Base-by-base conservation (phyloP, 1,284 basidiomycete genomes). In the Somion occarium region DNA sequence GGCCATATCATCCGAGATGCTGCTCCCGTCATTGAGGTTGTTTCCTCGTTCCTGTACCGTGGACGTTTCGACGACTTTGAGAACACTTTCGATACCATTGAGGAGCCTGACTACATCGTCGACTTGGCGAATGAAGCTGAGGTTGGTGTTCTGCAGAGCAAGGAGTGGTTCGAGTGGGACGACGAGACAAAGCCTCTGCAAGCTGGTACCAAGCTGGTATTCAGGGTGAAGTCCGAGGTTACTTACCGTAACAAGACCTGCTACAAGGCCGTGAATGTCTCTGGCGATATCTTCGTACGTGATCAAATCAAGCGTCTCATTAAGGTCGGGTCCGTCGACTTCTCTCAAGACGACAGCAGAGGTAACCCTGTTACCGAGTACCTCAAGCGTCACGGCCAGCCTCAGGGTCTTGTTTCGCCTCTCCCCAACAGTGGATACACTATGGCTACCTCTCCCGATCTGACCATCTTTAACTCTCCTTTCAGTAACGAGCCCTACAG, bases 121-220 rank as follows among this genome's bases (percentile, higher is more conserved):
- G 75, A 84, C 43, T 65, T 98, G 58, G 75, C 78, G 49, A 85
- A 80, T 26, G 88, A 93, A 58, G 88, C 92, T 1, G 83, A 82
- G 42, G 87, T 97, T 56, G 93, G 93, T 47, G 92, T 99, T 18
- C 74, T 99, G 13, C 83, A 91, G 64, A 93, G 92, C 53, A 99
- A 99, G 78, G 91, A 96, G 67, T 99, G 97, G 96, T 96, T 99
- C 70, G 85, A 89, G 52, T 98, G 95, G 96, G 85, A 90, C 52
- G 85, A 96, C 64, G 85, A 91, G 50, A 75, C 84, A 5, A 80
- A 83, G 55, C 85, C 91, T 38, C 83, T 94, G 39, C 73, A 82
- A 52, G 81, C 89, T 11, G 93, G 93, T 39, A 88, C 88, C 41
- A 82, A 80, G 2, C 84, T 99, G 49, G 83, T 94, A 59, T 97